phyloP scores from a whole-genome alignment of 176 grass and related monocot species.

The Aegilops umbellulata region DNA sequence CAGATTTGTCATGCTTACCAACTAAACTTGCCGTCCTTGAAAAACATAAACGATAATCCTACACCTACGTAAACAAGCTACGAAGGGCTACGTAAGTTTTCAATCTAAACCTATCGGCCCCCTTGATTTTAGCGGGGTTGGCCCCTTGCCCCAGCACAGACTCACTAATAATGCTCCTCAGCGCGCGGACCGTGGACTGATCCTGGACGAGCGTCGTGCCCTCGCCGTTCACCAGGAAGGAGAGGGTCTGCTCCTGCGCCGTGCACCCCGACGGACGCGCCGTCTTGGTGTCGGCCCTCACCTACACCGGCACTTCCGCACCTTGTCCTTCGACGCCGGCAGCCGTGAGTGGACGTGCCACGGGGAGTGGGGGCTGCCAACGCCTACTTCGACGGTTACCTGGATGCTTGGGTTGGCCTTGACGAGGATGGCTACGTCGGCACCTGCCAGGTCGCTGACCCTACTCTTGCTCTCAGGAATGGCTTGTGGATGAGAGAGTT shows the following conservation, averaged over 20 bases:
- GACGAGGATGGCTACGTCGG: not conserved
- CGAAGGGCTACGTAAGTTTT: too few species aligned
- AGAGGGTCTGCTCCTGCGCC: not conserved
- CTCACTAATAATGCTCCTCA: not conserved
- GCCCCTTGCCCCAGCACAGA: too few species aligned
- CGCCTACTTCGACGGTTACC: not conserved
- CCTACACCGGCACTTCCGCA: not conserved
- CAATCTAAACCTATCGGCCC: too few species aligned
- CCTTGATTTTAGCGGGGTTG: too few species aligned
- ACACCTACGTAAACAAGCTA: too few species aligned
- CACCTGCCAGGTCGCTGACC: not conserved
- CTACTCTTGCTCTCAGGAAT: not conserved
- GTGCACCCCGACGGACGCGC: not conserved
- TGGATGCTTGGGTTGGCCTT: slow-evolving; percentile 1
- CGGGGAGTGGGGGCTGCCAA: slow-evolving; percentile 3
- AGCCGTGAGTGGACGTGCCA: not conserved
- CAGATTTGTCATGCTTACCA: too few species aligned
- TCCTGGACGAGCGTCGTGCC: not conserved
- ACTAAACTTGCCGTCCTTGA: too few species aligned
- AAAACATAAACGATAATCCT: too few species aligned
- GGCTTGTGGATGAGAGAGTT: too few species aligned
- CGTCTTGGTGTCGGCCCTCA: not conserved
- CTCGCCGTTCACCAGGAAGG: not conserved
- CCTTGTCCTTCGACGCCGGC: not conserved
- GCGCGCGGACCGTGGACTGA: not conserved